phyloP scores from a whole-genome alignment of 2,329 filamentous ascomycete genomes.

The Neofusicoccum sp. region DNA sequence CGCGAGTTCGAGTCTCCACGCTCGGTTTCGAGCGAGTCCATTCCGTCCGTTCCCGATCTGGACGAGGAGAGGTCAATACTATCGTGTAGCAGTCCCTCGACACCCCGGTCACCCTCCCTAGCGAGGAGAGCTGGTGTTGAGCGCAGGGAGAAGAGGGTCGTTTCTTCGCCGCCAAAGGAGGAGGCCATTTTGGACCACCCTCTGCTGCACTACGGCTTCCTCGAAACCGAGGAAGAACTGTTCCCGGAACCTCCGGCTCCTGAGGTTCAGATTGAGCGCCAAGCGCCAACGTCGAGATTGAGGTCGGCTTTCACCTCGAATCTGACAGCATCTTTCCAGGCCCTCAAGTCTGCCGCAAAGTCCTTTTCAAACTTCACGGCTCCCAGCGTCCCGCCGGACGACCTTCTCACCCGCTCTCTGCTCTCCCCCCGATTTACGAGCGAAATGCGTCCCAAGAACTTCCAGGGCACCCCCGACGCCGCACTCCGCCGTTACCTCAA shows the following conservation, averaged over 20 bases:
- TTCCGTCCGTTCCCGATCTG: conserved; percentile 52
- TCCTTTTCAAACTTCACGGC: conserved; percentile 60
- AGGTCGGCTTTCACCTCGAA: conserved; percentile 60
- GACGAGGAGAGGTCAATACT: conserved; percentile 48
- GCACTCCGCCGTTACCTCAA: conserved; percentile 62
- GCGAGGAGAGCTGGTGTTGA: conserved; percentile 29
- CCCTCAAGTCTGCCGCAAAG: conserved; percentile 60
- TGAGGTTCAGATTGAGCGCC: conserved; percentile 21
- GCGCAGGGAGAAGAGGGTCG: conserved; percentile 46
- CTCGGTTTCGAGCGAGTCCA: conserved; percentile 58
- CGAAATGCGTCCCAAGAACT: conserved; percentile 58
- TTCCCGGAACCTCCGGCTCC: conserved; percentile 32
- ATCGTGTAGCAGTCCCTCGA: conserved; percentile 41
- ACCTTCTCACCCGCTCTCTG: conserved; percentile 60
- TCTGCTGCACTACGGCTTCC: conserved; percentile 43
- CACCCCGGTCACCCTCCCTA: conserved; percentile 28
- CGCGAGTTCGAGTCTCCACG: conserved; percentile 40
- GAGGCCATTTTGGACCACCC: conserved; percentile 59
- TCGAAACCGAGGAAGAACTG: conserved; percentile 32
- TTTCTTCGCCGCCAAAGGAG: conserved; percentile 50
- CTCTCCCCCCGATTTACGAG: conserved; percentile 59
- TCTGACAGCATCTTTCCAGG: conserved; percentile 60
- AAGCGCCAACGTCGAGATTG: conserved; percentile 27
- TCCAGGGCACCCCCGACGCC: conserved; percentile 54
- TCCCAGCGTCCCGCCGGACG: conserved; percentile 53